phyloP scores from a whole-genome alignment of 192 early-diverging fungal species.

The Paraglomus occultum region DNA sequence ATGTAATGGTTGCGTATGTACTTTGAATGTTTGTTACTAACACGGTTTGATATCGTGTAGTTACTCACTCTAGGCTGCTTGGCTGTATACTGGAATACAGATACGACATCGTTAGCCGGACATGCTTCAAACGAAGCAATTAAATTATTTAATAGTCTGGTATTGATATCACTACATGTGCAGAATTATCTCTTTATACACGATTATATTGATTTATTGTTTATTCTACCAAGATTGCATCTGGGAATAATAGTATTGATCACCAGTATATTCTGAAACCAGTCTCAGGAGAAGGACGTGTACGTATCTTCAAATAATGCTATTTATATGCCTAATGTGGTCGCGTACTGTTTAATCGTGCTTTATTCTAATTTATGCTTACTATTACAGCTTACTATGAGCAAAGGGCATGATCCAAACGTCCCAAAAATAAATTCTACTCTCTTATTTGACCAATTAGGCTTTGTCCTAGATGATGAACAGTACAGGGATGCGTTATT shows the following conservation, averaged over 20 bases:
- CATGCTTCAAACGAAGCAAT: constrained; percentile 49
- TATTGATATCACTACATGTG: constrained; percentile 27
- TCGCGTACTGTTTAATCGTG: not conserved
- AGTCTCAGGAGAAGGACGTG: constrained; percentile 84
- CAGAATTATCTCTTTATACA: not conserved
- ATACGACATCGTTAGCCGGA: constrained; percentile 59
- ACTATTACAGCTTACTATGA: constrained; percentile 60
- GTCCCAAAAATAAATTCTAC: constrained; percentile 60
- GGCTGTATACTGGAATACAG: constrained; percentile 88
- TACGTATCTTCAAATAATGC: constrained; percentile 24
- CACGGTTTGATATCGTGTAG: constrained; percentile 18
- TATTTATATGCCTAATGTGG: not conserved
- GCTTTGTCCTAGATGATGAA: constrained; percentile 85
- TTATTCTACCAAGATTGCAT: constrained; percentile 54
- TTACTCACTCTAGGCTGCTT: constrained; percentile 66
- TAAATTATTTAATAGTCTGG: constrained; percentile 45
- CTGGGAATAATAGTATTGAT: constrained; percentile 53
- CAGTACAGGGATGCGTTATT: constrained; percentile 83
- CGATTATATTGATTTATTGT: constrained; percentile 6
- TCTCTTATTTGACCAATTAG: constrained; percentile 88
- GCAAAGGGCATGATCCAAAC: constrained; percentile 61
- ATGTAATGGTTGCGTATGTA: not conserved
- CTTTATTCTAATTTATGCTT: not conserved
- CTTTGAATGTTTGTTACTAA: not conserved
- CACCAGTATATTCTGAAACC: constrained; percentile 89